Evolutionary conservation across 352 stramenopile species (phyloP).

Genomic region (Globisporangium spinosum): DNA sequence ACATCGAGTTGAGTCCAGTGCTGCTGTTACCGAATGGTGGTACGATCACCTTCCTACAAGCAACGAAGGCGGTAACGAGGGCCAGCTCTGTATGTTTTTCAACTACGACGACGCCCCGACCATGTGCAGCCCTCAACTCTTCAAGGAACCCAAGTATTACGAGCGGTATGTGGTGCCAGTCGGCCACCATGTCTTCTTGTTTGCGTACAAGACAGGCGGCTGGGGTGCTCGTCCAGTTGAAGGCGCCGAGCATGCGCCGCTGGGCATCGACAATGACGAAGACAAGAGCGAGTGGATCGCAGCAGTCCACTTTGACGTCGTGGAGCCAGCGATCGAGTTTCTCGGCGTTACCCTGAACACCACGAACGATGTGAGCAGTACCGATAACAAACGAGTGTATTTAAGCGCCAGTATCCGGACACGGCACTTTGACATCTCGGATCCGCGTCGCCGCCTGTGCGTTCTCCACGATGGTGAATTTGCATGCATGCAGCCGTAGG

Average conservation of each 20-base stretch:
- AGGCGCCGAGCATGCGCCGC: neutral
- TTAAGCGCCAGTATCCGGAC: constrained; percentile 34
- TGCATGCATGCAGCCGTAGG: constrained; percentile 31
- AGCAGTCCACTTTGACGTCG: constrained; percentile 37
- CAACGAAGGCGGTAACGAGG: constrained; percentile 3
- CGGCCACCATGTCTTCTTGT: constrained; percentile 44
- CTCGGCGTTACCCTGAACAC: constrained; percentile 18
- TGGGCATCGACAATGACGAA: neutral
- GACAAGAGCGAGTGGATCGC: constrained; percentile 26
- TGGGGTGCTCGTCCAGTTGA: neutral
- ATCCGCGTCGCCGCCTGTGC: constrained; percentile 38
- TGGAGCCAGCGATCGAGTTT: constrained; percentile 31
- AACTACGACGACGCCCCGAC: constrained; percentile 22
- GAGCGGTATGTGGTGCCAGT: constrained; percentile 12
- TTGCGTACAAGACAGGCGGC: constrained; percentile 17
- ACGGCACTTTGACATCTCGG: constrained; percentile 37
- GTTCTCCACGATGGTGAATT: constrained; percentile 42
- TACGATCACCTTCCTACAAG: neutral
- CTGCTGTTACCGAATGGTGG: constrained; percentile 19
- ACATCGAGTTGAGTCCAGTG: constrained; percentile 32
- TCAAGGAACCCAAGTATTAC: constrained; percentile 38
- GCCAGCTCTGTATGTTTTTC: constrained; percentile 41
- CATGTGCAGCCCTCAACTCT: constrained; percentile 26
- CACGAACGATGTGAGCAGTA: neutral
- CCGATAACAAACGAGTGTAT: constrained; percentile 7